These are phyloP conservation scores for Mucor plumbeus DNA, from an alignment of 371 early-diverging fungal species.

Conservation along the genomic window DNA sequence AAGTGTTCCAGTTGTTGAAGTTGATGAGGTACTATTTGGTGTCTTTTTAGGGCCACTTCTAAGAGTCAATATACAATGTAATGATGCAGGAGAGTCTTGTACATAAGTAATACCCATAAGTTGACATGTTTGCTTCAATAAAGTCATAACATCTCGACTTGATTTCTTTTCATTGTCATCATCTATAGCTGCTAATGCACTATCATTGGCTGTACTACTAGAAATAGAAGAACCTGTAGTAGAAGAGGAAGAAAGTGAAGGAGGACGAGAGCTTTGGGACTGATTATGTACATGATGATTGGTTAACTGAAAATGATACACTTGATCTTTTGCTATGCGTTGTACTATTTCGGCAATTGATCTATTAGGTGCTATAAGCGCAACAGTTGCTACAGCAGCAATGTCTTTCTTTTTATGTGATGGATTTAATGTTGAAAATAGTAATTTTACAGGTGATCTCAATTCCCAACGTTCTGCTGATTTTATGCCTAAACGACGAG, in stretches of 20 bases:
- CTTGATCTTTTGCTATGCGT: constrained; percentile 43
- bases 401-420: constrained; percentile 21
- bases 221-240: constrained; percentile 30
- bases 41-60: constrained; percentile 30
- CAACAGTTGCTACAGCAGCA: background rate
- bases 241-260: constrained; percentile 37
- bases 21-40: constrained; percentile 4
- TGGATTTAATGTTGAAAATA: constrained; percentile 27
- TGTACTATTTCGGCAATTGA: constrained; percentile 37
- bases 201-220: constrained; percentile 15
- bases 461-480: constrained; percentile 44
- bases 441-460: constrained; percentile 19
- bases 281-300: constrained; percentile 7
- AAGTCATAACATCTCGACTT: constrained; percentile 33
- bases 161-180: constrained; percentile 22
- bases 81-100: constrained; percentile 28
- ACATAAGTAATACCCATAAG: constrained; percentile 51
- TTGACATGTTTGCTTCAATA: constrained; percentile 43
- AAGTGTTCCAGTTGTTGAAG: background rate
- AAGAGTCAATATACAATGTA: constrained; percentile 44
- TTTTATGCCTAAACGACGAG: constrained; percentile 40
- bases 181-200: constrained; percentile 11
- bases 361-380: constrained; percentile 6
- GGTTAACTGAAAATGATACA: constrained; percentile 40
- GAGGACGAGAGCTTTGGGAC: constrained; percentile 26